Evolutionary conservation across 768 basidiomycete species (phyloP).

Genomic region (Plicaturopsis crispa): DNA sequence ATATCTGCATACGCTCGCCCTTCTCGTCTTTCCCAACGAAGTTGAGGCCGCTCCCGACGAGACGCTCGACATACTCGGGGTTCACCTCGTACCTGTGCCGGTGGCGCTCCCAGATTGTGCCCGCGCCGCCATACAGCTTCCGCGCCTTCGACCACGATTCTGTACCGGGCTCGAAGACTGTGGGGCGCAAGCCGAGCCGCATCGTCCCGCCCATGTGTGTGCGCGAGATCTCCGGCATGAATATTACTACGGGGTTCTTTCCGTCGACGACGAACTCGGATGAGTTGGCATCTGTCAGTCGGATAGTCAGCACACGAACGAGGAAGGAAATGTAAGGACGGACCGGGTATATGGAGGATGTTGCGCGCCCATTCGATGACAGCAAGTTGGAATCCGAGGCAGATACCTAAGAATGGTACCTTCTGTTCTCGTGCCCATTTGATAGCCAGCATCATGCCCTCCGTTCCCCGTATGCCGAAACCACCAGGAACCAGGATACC

Average conservation of each 20-base stretch:
- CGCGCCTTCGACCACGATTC: slow-evolving; percentile 68
- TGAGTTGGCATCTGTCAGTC: slow-evolving; percentile 75
- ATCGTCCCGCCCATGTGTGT: slow-evolving; percentile 99
- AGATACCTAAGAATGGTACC: slow-evolving; percentile 92
- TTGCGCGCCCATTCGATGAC: slow-evolving; percentile 93
- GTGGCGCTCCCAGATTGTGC: slow-evolving; percentile 92
- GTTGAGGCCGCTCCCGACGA: slow-evolving; percentile 65
- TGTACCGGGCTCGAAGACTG: slow-evolving; percentile 70
- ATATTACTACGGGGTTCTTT: slow-evolving; percentile 74
- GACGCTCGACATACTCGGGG: slow-evolving; percentile 70
- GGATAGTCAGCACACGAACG: slow-evolving; percentile 6
- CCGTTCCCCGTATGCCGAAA: slow-evolving; percentile 88
- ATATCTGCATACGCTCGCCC: slow-evolving; percentile 95
- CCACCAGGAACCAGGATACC: slow-evolving; percentile 98
- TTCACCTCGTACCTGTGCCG: slow-evolving; percentile 96
- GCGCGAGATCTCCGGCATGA: slow-evolving; percentile 98
- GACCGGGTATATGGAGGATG: slow-evolving; percentile 65
- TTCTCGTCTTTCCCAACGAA: slow-evolving; percentile 90
- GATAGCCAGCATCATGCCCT: slow-evolving; percentile 98
- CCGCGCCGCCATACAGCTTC: slow-evolving; percentile 75
- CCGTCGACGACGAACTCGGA: slow-evolving; percentile 65
- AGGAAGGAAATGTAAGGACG: neutral
- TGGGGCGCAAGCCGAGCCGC: slow-evolving; percentile 97
- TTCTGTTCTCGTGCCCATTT: slow-evolving; percentile 96
- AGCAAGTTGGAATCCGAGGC: slow-evolving; percentile 95